phyloP scores from a whole-genome alignment of 805 yeast species.

The Kregervanrija delftensis region DNA sequence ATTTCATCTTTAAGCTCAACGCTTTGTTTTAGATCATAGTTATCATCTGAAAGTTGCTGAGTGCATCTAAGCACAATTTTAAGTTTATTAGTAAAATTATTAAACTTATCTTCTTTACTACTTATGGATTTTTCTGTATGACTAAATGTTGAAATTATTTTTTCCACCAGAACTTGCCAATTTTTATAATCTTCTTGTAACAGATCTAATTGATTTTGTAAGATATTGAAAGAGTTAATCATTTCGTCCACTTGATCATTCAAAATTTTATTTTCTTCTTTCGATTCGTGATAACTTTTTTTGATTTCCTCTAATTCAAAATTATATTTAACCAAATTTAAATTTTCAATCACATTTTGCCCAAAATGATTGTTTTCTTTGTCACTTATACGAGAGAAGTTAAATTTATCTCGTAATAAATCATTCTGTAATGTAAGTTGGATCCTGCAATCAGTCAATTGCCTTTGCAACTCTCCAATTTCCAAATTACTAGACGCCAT shows the following conservation, averaged over 20 bases:
- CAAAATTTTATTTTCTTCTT: slow-evolving; percentile 10
- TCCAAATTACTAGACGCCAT: slow-evolving; percentile 9
- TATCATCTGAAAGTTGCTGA: background rate
- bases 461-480: slow-evolving; percentile 22
- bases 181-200: slow-evolving; percentile 13
- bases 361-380: background rate
- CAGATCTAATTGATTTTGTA: slow-evolving; percentile 13
- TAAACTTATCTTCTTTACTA: background rate
- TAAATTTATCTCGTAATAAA: slow-evolving; percentile 17
- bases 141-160: slow-evolving; percentile 3
- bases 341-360: no score
- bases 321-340: no score
- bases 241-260: slow-evolving; percentile 16
- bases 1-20: no score
- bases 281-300: background rate
- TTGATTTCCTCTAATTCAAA: no score
- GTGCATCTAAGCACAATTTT: background rate
- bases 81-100: slow-evolving; percentile 8
- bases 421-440: slow-evolving; percentile 28
- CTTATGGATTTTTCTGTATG: background rate
- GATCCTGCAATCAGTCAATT: slow-evolving; percentile 28
- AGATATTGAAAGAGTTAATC: slow-evolving; percentile 10
- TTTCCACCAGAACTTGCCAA: slow-evolving; percentile 9
- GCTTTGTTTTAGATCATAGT: background rate
- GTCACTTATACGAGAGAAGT: background rate